Percentiles rank a stretch among this genome's conserved stretches.
phyloP scores from a whole-genome alignment of 441 rosid species.

The Brassica balearica region DNA sequence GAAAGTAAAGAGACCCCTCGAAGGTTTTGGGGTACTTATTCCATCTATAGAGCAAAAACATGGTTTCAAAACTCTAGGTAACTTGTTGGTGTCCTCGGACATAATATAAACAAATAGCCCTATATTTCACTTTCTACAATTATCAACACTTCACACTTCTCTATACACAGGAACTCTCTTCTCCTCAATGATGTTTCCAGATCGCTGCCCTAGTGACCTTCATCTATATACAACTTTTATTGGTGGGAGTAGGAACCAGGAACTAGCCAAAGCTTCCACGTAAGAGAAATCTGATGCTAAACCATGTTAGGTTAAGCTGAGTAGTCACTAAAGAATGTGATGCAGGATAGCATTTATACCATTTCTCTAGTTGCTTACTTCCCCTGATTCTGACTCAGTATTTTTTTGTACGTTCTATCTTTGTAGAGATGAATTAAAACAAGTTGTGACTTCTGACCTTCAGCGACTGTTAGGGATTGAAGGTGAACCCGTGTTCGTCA shows the following conservation, averaged over 20 bases:
- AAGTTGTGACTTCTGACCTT: constrained; percentile 84
- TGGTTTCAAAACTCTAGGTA: constrained; percentile 94
- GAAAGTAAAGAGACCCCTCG: constrained; percentile 84
- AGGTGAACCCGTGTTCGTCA: constrained; percentile 85
- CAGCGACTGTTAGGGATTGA: constrained; percentile 81
- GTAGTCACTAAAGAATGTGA: constrained; percentile 4
- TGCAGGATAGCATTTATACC: neutral
- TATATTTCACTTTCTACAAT: constrained; percentile 5
- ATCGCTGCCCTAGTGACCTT: constrained; percentile 75
- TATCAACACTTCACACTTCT: constrained; percentile 19
- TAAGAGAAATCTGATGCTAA: constrained; percentile 42
- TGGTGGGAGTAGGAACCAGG: constrained; percentile 92
- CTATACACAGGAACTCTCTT: constrained; percentile 83
- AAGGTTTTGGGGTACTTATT: constrained; percentile 96
- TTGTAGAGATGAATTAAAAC: constrained; percentile 79
- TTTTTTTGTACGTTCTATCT: constrained; percentile 7
- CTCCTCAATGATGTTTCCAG: constrained; percentile 97
- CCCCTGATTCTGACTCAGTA: neutral
- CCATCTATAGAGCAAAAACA: constrained; percentile 86
- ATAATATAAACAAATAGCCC: constrained; percentile 11
- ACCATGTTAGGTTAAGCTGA: neutral
- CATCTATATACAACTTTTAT: constrained; percentile 91
- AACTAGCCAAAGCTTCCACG: constrained; percentile 88
- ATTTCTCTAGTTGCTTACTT: neutral
- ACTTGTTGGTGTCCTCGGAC: constrained; percentile 30